Conservation (phyloP, 352 stramenopile species). For the Globisporangium cystogenes region DNA sequence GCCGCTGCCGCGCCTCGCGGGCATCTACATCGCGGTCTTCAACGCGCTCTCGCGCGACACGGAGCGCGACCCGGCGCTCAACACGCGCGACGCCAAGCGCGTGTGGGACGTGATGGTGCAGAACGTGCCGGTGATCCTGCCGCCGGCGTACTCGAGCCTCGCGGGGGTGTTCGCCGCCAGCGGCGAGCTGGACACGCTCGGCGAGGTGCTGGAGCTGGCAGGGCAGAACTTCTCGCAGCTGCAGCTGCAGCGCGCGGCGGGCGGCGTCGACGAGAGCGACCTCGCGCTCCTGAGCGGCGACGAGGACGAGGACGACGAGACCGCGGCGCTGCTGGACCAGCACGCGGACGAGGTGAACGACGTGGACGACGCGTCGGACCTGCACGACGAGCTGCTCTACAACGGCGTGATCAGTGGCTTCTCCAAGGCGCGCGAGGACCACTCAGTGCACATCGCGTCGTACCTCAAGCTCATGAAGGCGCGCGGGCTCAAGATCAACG, state of each 20-base stretch:
- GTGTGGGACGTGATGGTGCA: slow-evolving; percentile 71
- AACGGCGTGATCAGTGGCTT: slow-evolving; percentile 81
- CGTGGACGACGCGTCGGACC: slow-evolving; percentile 21
- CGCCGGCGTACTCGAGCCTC: slow-evolving; percentile 77
- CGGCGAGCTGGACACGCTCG: slow-evolving; percentile 61
- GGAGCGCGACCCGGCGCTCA: slow-evolving; percentile 50
- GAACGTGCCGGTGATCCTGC: slow-evolving; percentile 56
- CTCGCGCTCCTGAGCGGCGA: not conserved
- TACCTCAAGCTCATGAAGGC: slow-evolving; percentile 53
- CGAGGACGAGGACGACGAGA: slow-evolving; percentile 20
- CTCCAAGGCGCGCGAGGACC: slow-evolving; percentile 63
- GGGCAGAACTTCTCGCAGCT: slow-evolving; percentile 29
- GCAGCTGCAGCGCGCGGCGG: slow-evolving; percentile 11
- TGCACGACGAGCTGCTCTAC: slow-evolving; percentile 53
- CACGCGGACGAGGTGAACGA: slow-evolving; percentile 20
- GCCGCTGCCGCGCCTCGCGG: slow-evolving; percentile 31
- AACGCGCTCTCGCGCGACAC: slow-evolving; percentile 76
- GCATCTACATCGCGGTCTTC: slow-evolving; percentile 73
- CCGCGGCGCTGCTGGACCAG: slow-evolving; percentile 10
- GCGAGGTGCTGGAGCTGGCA: slow-evolving; percentile 56
- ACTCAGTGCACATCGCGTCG: slow-evolving; percentile 53
- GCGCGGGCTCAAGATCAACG: slow-evolving; percentile 50
- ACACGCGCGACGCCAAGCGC: slow-evolving; percentile 64
- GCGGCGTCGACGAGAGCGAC: slow-evolving; percentile 19
- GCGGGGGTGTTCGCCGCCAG: slow-evolving; percentile 74